phyloP scores from a whole-genome alignment of 495 filamentous ascomycete species.

The Trichoderma virens region DNA sequence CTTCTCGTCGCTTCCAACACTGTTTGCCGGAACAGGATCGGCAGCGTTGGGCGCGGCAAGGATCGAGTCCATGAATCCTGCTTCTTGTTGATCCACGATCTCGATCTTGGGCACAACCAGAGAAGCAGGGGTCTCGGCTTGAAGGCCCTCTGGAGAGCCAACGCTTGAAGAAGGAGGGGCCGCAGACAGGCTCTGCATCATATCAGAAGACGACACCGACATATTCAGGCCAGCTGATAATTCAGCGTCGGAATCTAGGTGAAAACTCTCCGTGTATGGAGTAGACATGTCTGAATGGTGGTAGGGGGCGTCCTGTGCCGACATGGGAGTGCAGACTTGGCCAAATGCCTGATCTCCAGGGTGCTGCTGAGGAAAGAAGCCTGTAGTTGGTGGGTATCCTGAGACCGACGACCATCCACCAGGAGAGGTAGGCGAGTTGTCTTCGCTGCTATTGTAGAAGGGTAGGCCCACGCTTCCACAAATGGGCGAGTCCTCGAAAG shows the following conservation, averaged over 20 bases:
- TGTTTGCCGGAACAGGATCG: not conserved
- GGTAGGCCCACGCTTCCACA: not conserved
- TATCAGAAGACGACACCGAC: not conserved
- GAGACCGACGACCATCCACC: not conserved
- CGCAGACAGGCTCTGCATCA: not conserved
- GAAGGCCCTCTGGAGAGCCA: not conserved
- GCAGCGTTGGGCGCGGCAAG: not conserved
- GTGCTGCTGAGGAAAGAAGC: not conserved
- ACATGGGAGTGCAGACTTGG: not conserved
- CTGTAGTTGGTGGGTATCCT: not conserved
- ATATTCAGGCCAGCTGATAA: not conserved
- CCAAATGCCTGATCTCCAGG: not conserved
- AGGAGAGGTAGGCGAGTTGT: not conserved
- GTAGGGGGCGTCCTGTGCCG: not conserved
- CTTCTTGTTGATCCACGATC: not conserved
- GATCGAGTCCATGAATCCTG: not conserved
- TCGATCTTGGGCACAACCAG: not conserved
- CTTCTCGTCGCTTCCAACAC: constrained; percentile 15
- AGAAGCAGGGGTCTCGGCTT: not conserved
- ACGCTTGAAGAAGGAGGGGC: not conserved
- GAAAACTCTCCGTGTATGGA: not conserved
- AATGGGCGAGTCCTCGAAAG: not conserved
- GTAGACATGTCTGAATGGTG: not conserved
- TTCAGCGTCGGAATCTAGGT: not conserved
- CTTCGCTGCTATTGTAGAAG: too few relatives aligned